Conservation (phyloP, 208 protist species). For the Crithidia fasciculata region DNA sequence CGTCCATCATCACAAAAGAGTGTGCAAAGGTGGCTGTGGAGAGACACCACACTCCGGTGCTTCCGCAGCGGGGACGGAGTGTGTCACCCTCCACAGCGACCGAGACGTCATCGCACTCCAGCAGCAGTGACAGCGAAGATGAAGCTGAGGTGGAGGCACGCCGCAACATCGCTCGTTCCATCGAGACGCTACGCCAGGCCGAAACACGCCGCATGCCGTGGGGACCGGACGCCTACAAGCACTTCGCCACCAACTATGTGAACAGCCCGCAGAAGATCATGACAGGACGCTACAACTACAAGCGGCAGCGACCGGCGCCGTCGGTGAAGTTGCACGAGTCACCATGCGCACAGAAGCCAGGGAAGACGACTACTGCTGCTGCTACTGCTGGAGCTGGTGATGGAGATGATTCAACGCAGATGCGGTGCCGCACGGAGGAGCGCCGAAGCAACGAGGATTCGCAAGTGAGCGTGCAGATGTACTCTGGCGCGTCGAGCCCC, state of each 20-base stretch:
- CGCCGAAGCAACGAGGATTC: conserved; percentile 13
- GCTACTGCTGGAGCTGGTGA: too few species aligned
- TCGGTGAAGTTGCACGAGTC: background rate
- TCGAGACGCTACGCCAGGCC: conserved; percentile 28
- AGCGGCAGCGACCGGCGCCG: conserved; percentile 1
- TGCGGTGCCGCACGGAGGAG: background rate
- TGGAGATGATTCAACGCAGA: background rate
- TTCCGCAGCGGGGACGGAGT: background rate
- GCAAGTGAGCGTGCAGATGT: conserved; percentile 14
- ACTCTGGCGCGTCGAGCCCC: background rate
- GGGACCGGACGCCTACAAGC: conserved; percentile 74
- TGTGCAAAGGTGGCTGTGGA: background rate
- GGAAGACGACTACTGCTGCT: background rate
- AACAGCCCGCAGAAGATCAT: conserved; percentile 71
- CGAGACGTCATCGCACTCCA: background rate
- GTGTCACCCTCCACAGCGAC: background rate
- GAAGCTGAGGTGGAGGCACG: background rate
- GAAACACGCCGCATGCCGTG: conserved; percentile 48
- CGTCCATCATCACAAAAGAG: background rate
- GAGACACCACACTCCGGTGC: too few species aligned
- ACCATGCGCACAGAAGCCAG: background rate
- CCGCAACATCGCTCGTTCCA: conserved; percentile 27
- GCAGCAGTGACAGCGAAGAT: background rate
- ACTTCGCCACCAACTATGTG: conserved; percentile 80
- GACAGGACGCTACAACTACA: conserved; percentile 28